Evolutionary conservation across 306 rosid genomes (phyloP).

Genomic region (Crataegus laevigata): DNA sequence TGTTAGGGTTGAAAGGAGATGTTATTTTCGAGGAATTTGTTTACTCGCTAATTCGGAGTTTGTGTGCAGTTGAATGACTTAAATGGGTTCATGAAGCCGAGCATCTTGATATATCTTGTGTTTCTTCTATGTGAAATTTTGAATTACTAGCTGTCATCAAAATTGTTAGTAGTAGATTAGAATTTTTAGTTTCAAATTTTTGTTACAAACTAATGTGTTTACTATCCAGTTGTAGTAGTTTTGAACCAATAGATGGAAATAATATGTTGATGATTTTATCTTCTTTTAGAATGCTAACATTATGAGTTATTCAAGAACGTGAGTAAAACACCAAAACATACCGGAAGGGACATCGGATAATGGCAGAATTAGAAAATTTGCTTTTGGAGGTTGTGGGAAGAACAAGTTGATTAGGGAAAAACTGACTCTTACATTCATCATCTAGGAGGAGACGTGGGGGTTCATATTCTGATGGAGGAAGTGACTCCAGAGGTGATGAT

Average conservation of each 20-base stretch:
- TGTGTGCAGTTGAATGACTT: background rate
- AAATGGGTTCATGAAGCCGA: background rate
- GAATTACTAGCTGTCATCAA: no score
- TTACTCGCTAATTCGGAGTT: background rate
- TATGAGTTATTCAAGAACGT: slow-evolving; percentile 16
- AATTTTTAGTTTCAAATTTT: background rate
- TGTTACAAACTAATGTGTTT: no score
- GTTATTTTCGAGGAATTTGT: background rate
- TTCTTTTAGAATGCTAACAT: background rate
- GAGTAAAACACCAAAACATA: background rate
- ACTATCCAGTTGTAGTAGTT: background rate
- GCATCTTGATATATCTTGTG: background rate
- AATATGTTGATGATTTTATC: background rate
- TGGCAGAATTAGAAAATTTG: slow-evolving; percentile 80
- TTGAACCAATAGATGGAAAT: background rate
- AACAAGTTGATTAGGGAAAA: slow-evolving; percentile 58
- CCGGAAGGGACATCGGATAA: slow-evolving; percentile 2
- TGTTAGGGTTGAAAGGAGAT: no score
- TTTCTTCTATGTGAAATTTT: no score
- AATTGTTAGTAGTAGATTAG: no score
- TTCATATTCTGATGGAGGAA: slow-evolving; percentile 70
- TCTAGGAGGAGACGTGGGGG: slow-evolving; percentile 61
- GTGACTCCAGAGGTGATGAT: slow-evolving; percentile 70
- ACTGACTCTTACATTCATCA: slow-evolving; percentile 39
- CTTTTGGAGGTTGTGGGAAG: slow-evolving; percentile 95